Evolutionary conservation across 1,284 basidiomycete genomes (phyloP), one percentile per base, ranked within the genome.

Genomic region (Pterulicium gracile): DNA sequence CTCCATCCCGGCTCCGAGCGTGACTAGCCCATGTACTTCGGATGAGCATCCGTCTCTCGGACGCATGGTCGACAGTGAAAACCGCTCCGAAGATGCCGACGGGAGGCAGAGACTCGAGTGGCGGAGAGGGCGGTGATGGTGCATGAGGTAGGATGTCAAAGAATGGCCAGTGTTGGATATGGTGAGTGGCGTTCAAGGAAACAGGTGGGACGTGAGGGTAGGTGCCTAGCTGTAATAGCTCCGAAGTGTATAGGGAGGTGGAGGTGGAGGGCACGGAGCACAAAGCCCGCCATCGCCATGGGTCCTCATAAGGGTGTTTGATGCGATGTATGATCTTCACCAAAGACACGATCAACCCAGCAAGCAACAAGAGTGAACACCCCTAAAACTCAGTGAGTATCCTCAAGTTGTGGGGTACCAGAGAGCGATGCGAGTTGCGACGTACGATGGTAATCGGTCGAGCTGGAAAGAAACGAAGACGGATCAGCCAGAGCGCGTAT

Each of bases 231-330:
- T 69, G 50, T 58, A 68, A 62, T 52, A 66, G 63, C n/a, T n/a
- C n/a, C n/a, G n/a, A n/a, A n/a, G n/a, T n/a, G n/a, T n/a, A n/a
- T n/a, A 54, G 65, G 60, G 51, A 54, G 55, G 61, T 61, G 47
- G 63, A 60, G 44, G 56, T 60, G 46, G 61, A 55, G 36, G 63
- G 27, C 27, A 34, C 27, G 27, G 27, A 10, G 64, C 95, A 98
- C 61, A 94, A 95, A 20, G 83, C 80, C 53, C 92, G 80, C 92
- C 93, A 98, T 39, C 93, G 93, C 21, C 95, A 66, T 13, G 90
- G 85, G 48, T 88, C 85, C 63, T 97, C 97, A 73, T 98, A 95
- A 40, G 93, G 91, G 60, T 97, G 93, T 58, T 96, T 77, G 52
- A 94, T 77, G 63, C 95, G 87, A 60, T 92, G 93, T 62, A 97